Evolutionary conservation across 208 protist genomes (phyloP).

Genomic region (Leishmania lainsoni): DNA sequence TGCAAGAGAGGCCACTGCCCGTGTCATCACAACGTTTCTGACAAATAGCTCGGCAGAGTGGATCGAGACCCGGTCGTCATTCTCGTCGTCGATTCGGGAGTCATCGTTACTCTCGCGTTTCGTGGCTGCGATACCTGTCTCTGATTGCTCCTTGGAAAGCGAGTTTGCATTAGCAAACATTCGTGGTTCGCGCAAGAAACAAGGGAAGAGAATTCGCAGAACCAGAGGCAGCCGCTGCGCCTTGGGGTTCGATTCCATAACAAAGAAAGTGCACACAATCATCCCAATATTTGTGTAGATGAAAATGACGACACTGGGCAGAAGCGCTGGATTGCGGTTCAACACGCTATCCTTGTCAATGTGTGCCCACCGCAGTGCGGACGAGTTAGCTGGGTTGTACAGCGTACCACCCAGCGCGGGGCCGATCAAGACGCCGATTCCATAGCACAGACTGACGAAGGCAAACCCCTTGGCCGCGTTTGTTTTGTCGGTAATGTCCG

Average conservation of each 20-base stretch:
- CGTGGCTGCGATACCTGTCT: background rate
- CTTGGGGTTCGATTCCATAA: conserved; percentile 62
- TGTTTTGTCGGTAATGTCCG: conserved; percentile 74
- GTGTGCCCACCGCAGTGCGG: conserved; percentile 36
- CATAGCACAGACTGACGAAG: conserved; percentile 92
- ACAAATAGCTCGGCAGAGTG: conserved; percentile 4
- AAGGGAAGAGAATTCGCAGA: conserved; percentile 34
- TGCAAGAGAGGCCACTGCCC: conserved; percentile 4
- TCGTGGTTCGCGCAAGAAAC: conserved; percentile 33
- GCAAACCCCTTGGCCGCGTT: conserved; percentile 91
- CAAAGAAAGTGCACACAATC: conserved; percentile 46
- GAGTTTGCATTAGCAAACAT: conserved; percentile 23
- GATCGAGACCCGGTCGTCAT: conserved; percentile 6
- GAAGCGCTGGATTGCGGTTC: conserved; percentile 42
- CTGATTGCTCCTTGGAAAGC: background rate
- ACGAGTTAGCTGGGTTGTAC: conserved; percentile 55
- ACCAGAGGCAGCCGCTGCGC: conserved; percentile 44
- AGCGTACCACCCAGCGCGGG: conserved; percentile 62
- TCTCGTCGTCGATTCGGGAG: background rate
- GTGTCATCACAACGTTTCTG: conserved; percentile 11
- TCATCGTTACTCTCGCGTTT: background rate
- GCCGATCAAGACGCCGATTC: conserved; percentile 63
- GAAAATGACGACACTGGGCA: conserved; percentile 60
- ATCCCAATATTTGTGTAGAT: conserved; percentile 60
- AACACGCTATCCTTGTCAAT: conserved; percentile 51